Percentiles rank a stretch among this genome's conserved stretches.
Evolutionary conservation across 1,139 yeast species (phyloP).

Genomic region (Suhomyces kunorum): DNA sequence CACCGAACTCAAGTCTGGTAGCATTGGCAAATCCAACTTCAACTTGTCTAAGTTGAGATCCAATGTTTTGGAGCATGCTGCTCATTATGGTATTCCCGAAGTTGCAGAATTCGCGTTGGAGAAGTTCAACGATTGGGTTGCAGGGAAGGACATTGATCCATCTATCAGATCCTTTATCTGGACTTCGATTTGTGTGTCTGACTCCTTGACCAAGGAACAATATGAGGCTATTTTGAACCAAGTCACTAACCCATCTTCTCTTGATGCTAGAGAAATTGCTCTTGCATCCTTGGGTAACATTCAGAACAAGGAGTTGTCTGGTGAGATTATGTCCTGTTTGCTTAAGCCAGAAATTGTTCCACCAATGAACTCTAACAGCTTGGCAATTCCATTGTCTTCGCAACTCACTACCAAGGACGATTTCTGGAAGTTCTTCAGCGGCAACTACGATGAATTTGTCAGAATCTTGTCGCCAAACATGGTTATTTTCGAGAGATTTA

Average conservation of each 20-base stretch:
- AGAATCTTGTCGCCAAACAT: slow-evolving; percentile 53
- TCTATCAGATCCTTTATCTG: slow-evolving; percentile 57
- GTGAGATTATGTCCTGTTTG: slow-evolving; percentile 40
- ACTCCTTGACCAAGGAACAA: slow-evolving; percentile 41
- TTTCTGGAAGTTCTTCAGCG: slow-evolving; percentile 59
- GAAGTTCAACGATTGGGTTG: slow-evolving; percentile 40
- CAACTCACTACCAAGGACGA: slow-evolving; percentile 51
- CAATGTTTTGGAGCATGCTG: slow-evolving; percentile 52
- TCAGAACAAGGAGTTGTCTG: slow-evolving; percentile 37
- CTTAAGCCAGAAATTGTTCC: slow-evolving; percentile 50
- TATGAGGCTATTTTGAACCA: slow-evolving; percentile 52
- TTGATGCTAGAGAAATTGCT: slow-evolving; percentile 70
- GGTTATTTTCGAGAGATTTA: slow-evolving; percentile 65
- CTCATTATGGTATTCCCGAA: slow-evolving; percentile 49
- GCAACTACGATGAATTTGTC: slow-evolving; percentile 52
- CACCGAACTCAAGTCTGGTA: slow-evolving; percentile 25
- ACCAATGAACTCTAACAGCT: slow-evolving; percentile 70
- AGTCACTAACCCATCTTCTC: slow-evolving; percentile 55
- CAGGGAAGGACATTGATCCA: slow-evolving; percentile 48
- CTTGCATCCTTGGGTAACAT: slow-evolving; percentile 61
- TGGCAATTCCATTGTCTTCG: slow-evolving; percentile 52
- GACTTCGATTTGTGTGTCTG: slow-evolving; percentile 48
- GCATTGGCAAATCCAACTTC: slow-evolving; percentile 36
- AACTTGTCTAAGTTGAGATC: slow-evolving; percentile 54
- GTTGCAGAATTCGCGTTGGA: slow-evolving; percentile 49